Evolutionary conservation across 371 early-diverging fungal species (phyloP), one percentile per base, ranked within the genome.

Genomic region (Smittium culicis): DNA sequence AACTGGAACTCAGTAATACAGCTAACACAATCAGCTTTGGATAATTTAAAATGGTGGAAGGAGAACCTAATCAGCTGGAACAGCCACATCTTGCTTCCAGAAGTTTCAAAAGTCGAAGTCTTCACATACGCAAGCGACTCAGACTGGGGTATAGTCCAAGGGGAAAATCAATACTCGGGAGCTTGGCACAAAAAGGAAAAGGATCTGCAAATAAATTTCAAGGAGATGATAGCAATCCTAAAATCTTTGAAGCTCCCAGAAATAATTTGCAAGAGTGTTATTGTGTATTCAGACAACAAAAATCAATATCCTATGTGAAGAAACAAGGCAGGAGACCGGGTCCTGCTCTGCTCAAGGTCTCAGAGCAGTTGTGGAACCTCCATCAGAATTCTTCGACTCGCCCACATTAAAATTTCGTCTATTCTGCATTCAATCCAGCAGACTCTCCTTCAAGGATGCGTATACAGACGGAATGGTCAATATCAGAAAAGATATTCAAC

Each of bases 1-100:
- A 28, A 34, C 33, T 67, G 66, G 45, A 45, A 56, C 32, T 32
- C 29, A n/a, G 11, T 34, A 35, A n/a, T 29, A 34, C 34, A 57
- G 1, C 54, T 28, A 67, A 28, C 24, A 24, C 54, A 31, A 28
- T 20, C 45, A 45, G 45, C 45, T 20, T 14, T 20, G 45, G 45
- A 45, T 8, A 45, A 45, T 20, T 20, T 45, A 45, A 20, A 45
- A 20, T 45, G 20, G 45, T 45, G 45, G 45, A 45, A 20, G 45
- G 45, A 45, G 8, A 8, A 45, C 14, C 20, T 45, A 45, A 45
- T 14, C 20, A 14, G 45, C 45, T 45, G 45, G 20, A 45, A 45
- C 20, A 14, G 45, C 20, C 45, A 14, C 45, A 14, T 45, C 45
- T 45, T 45, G 8, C 45, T 45, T 45, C 45, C 45, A 45, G 45